Evolutionary conservation across 345 rosid species (phyloP).

Genomic region (Euphorbia peplus): DNA sequence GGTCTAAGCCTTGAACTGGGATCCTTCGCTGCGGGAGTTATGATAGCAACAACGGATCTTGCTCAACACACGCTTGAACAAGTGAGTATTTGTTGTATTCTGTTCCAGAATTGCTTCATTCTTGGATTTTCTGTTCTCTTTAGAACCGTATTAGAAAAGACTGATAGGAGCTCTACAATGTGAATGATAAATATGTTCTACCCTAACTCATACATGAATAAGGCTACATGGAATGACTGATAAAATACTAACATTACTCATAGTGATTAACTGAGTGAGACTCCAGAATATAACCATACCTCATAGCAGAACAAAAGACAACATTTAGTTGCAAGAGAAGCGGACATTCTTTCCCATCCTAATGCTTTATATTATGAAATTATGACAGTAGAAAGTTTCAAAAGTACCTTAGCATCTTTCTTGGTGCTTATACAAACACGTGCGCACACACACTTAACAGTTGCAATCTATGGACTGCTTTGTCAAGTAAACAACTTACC

Average conservation of each 20-base stretch:
- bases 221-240: background rate
- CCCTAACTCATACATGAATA: background rate
- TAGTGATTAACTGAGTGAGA: background rate
- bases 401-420: background rate
- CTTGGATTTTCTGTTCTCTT: background rate
- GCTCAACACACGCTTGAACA: slow-evolving; percentile 95
- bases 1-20: slow-evolving; percentile 98
- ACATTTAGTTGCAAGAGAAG: background rate
- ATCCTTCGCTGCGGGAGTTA: slow-evolving; percentile 98
- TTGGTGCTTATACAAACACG: background rate
- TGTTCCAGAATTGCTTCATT: slow-evolving; percentile 1
- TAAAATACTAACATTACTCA: background rate
- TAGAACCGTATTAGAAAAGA: background rate
- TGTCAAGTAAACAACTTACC: too few relatives aligned
- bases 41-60: slow-evolving; percentile 98
- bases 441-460: too few relatives aligned
- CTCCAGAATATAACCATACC: background rate
- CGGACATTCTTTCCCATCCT: background rate
- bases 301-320: background rate
- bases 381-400: background rate
- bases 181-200: background rate
- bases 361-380: background rate
- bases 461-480: background rate
- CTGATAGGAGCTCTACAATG: background rate
- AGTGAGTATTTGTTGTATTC: slow-evolving; percentile 38